Conservation (phyloP, 75 land plant genomes). For the Selaginella tamariscina region DNA sequence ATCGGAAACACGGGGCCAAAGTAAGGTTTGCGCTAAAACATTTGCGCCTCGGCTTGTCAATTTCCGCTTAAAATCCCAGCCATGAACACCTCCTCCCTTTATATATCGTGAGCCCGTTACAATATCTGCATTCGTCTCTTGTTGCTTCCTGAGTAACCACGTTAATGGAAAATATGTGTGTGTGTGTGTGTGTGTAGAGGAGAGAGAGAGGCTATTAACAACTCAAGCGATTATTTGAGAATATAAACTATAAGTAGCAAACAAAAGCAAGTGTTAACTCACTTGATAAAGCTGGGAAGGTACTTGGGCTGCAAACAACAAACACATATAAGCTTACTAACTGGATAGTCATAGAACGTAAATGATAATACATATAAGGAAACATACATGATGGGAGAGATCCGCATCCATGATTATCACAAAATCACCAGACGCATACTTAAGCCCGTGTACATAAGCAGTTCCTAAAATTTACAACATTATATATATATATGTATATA, state of each 20-base stretch:
- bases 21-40: slow-evolving; percentile 88
- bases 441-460: slow-evolving; percentile 84
- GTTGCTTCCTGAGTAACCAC: slow-evolving; percentile 56
- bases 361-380: background rate
- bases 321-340: background rate
- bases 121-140: slow-evolving; percentile 76
- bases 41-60: slow-evolving; percentile 94
- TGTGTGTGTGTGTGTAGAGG: background rate
- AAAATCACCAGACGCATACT: slow-evolving; percentile 86
- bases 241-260: background rate
- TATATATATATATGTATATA: background rate
- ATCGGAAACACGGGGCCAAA: slow-evolving; percentile 94
- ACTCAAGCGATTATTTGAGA: too few relatives aligned
- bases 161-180: background rate
- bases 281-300: slow-evolving; percentile 86
- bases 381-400: slow-evolving; percentile 86
- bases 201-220: too few relatives aligned
- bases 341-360: background rate
- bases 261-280: slow-evolving; percentile 8
- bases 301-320: slow-evolving; percentile 75
- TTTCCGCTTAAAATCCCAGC: slow-evolving; percentile 90
- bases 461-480: slow-evolving; percentile 44
- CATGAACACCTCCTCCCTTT: slow-evolving; percentile 83
- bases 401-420: slow-evolving; percentile 95
- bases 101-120: slow-evolving; percentile 93